Evolutionary conservation across 1,284 basidiomycete genomes (phyloP).

Genomic region (Malassezia equina): DNA sequence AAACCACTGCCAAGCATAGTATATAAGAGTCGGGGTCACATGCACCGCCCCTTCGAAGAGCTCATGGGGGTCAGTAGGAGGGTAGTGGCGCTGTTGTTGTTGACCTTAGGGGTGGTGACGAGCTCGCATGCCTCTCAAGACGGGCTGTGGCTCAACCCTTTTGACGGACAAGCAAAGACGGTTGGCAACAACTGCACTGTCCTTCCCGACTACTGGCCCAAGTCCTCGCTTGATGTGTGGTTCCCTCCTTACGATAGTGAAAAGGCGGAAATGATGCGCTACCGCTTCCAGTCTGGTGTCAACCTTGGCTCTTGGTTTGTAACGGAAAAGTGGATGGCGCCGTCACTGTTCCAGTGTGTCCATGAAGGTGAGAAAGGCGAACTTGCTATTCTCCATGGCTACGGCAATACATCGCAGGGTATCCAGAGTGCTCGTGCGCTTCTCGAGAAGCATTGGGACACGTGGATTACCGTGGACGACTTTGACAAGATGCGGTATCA

Average conservation of each 20-base stretch:
- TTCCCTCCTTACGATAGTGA: constrained; percentile 36
- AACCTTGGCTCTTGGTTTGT: constrained; percentile 53
- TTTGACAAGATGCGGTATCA: constrained; percentile 43
- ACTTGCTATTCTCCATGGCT: constrained; percentile 50
- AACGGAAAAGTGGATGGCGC: constrained; percentile 67
- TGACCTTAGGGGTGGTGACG: not conserved
- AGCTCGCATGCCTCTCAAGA: not conserved
- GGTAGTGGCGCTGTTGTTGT: not conserved
- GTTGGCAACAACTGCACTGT: constrained; percentile 36
- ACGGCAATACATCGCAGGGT: constrained; percentile 54
- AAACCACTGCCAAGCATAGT: not conserved
- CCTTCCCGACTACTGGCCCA: constrained; percentile 31
- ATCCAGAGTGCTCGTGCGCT: constrained; percentile 50
- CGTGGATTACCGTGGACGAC: constrained; percentile 58
- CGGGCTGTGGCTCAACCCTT: not conserved
- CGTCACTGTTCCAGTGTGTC: constrained; percentile 60
- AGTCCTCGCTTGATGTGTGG: constrained; percentile 21
- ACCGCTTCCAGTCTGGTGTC: constrained; percentile 35
- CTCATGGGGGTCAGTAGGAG: not conserved
- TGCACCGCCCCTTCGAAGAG: not conserved
- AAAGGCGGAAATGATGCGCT: constrained; percentile 35
- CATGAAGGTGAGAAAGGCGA: constrained; percentile 54
- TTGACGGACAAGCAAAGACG: not conserved
- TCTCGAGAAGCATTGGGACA: constrained; percentile 68
- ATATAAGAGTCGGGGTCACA: not conserved